Conservation (phyloP, 768 basidiomycete species). For the Macrocybe gigantea region DNA sequence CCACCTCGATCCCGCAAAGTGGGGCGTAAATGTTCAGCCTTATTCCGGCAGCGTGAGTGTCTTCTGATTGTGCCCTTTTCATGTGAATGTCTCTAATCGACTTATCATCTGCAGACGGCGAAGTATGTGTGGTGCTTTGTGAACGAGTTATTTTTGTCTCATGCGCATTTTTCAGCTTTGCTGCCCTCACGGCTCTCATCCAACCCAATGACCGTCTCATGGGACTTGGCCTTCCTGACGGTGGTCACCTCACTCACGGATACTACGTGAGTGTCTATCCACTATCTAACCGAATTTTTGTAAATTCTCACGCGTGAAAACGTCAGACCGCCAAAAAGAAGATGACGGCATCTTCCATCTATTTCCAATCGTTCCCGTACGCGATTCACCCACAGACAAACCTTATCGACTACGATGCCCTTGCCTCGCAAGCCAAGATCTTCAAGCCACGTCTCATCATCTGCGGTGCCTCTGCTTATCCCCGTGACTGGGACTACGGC, state of each 20-base stretch:
- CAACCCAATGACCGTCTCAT: conserved; percentile 97
- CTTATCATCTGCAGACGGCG: conserved; percentile 52
- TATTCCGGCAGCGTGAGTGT: conserved; percentile 84
- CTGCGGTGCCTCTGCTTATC: conserved; percentile 98
- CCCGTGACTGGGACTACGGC: conserved; percentile 96
- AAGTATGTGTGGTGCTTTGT: conserved; percentile 49
- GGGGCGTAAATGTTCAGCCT: conserved; percentile 99
- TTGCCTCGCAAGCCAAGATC: conserved; percentile 82
- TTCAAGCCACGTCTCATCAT: conserved; percentile 96
- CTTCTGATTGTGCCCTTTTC: conserved; percentile 9
- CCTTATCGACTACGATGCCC: conserved; percentile 80
- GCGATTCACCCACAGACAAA: conserved; percentile 76
- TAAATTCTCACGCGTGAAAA: conserved; percentile 5
- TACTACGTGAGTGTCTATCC: conserved; percentile 69
- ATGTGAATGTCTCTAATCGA: conserved; percentile 1
- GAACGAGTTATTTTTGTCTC: neutral
- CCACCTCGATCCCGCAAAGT: conserved; percentile 85
- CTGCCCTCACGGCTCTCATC: conserved; percentile 91
- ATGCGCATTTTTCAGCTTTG: conserved; percentile 59
- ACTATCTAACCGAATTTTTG: conserved; percentile 2
- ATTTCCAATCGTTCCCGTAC: conserved; percentile 98
- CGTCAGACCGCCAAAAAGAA: conserved; percentile 94
- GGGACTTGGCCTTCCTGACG: conserved; percentile 97
- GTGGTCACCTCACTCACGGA: conserved; percentile 95
- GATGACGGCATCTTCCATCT: conserved; percentile 99